A percentile compares a stretch with the other conserved stretches of the same genome.
phyloP scores from a whole-genome alignment of 2,329 filamentous ascomycete genomes.

The Dothideomycetes sp. region DNA sequence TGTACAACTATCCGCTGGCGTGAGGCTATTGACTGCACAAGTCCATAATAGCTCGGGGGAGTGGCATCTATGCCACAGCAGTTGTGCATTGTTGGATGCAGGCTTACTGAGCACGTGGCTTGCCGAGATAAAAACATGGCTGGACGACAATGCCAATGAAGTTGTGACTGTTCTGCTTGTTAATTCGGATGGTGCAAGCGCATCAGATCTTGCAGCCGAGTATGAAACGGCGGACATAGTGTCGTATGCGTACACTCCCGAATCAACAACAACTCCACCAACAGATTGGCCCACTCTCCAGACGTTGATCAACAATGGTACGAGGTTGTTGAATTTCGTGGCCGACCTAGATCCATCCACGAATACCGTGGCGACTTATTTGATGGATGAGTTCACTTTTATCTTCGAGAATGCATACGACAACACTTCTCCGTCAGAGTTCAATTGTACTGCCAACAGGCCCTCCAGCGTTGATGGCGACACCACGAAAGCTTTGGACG shows the following conservation, averaged over 20 bases:
- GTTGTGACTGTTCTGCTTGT: conserved; percentile 66
- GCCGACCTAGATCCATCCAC: conserved; percentile 33
- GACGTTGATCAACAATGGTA: conserved; percentile 52
- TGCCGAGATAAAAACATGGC: conserved; percentile 52
- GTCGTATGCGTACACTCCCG: conserved; percentile 49
- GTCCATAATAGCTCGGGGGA: conserved; percentile 41
- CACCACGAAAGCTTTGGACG: conserved; percentile 38
- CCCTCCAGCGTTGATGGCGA: conserved; percentile 43
- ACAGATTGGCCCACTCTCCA: conserved; percentile 61
- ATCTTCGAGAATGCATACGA: conserved; percentile 67
- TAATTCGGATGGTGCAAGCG: conserved; percentile 52
- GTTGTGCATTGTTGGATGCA: conserved; percentile 57
- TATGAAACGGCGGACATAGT: conserved; percentile 51
- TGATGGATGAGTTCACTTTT: conserved; percentile 53
- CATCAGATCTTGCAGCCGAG: conserved; percentile 42
- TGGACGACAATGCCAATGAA: conserved; percentile 59
- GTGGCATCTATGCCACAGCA: conserved; percentile 61
- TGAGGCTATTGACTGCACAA: conserved; percentile 61
- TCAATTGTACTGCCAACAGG: conserved; percentile 62
- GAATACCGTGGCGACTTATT: conserved; percentile 38
- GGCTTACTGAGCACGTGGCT: conserved; percentile 57
- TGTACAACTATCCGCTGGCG: conserved; percentile 56
- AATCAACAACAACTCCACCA: conserved; percentile 29
- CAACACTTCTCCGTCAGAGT: conserved; percentile 49
- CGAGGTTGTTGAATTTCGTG: conserved; percentile 58